These are phyloP conservation scores for Pyrenula aspistea DNA, from an alignment of 495 filamentous ascomycete species.

Conservation along the genomic window DNA sequence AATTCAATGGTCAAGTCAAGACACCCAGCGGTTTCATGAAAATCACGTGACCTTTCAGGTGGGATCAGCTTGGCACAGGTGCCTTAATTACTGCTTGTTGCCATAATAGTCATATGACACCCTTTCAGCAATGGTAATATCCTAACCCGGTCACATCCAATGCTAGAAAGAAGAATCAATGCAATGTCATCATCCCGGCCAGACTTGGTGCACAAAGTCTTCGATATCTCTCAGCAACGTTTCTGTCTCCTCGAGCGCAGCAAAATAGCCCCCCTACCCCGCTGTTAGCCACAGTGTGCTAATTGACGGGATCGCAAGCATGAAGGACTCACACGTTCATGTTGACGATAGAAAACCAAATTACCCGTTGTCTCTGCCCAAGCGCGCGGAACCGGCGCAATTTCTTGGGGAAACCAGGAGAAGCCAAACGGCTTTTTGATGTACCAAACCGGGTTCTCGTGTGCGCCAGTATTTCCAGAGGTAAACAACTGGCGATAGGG, in stretches of 20 bases:
- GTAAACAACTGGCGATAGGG: background rate
- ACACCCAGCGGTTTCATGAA: too few species aligned
- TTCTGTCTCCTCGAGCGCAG: constrained; percentile 43
- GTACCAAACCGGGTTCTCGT: constrained; percentile 8
- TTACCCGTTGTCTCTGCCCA: constrained; percentile 31
- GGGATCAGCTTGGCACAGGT: too few species aligned
- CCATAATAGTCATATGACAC: too few species aligned
- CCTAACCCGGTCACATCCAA: too few species aligned
- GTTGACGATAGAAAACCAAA: constrained; percentile 26
- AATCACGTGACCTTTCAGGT: too few species aligned
- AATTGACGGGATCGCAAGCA: too few species aligned
- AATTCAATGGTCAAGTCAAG: too few species aligned
- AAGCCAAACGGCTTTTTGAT: constrained; percentile 41
- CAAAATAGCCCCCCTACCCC: constrained; percentile 49
- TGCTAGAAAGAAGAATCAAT: too few species aligned
- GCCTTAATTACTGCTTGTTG: too few species aligned
- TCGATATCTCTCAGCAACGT: constrained; percentile 43
- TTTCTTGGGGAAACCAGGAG: constrained; percentile 36
- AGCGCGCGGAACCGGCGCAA: constrained; percentile 24
- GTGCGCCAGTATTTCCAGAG: background rate
- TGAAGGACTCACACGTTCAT: constrained; percentile 18
- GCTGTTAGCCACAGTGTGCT: background rate
- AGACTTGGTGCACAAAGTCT: constrained; percentile 39
- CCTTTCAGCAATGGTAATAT: too few species aligned
- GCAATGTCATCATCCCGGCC: too few species aligned